Evolutionary conservation across 306 rosid genomes (phyloP), one percentile per base, ranked within the genome.

Genomic region (Cicer bijugum): DNA sequence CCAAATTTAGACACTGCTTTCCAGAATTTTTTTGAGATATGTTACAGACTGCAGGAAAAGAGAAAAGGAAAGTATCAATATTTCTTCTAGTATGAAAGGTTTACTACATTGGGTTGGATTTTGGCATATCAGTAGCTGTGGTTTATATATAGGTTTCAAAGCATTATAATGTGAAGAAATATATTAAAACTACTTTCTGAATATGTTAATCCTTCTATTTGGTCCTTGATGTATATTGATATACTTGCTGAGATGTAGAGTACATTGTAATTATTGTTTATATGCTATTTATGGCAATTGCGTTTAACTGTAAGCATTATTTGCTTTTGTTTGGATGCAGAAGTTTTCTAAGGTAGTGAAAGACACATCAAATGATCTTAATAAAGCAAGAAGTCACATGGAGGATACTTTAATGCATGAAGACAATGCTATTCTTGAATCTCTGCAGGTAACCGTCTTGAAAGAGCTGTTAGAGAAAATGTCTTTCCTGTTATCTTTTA

Each of bases 361-460:
- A 74, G 82, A 78, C 46, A 58, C 72, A 20, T 45, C 84, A 17
- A 67, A 63, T 58, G 85, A 78, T 20, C 80, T 57, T 66, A 86
- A 89, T 55, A 88, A 85, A 77, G 82, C 82, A 35, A 80, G 75
- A 42, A 82, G 73, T 64, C 86, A 69, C 44, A 80, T 78, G 47
- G 85, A 76, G 11, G 82, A 75, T 72, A 80, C 84, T 46, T 51
- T 71, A 55, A 51, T 77, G 56, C 75, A 53, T 76, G 91, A 79
- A 73, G 81, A 82, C 62, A 66, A 72, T 80, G 55, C 75, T 63
- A 14, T 74, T 64, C 42, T 70, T 69, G 97, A 81, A 85, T 20
- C 90, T 72, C 76, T 91, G 83, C 97, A 88, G 99, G 99, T 95
- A 82, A 78, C 74, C 72, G 63, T 69, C 81, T 37, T 1, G 15